Evolutionary conservation across 2,329 filamentous ascomycete species (phyloP), one percentile per base, ranked within the genome.

Genomic region (Claviceps sp.): DNA sequence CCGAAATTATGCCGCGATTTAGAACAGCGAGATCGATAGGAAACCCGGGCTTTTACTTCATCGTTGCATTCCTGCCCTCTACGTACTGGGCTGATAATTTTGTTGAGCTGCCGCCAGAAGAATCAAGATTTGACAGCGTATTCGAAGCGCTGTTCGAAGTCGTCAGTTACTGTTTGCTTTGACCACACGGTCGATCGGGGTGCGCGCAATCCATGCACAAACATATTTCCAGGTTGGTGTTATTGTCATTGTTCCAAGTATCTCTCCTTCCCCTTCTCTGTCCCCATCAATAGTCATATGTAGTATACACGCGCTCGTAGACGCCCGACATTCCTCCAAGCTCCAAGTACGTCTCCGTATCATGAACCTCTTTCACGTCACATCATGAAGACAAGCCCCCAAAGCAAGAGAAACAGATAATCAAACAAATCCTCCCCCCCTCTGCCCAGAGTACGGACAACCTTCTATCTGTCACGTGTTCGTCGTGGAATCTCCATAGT

Each of bases 231-330:
- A 41, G 17, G 17, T 43, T 34, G 30, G 30, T n/a, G 45, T 14
- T 34, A 39, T 53, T 17, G 38, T 38, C 48, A 50, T 47, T 47
- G 43, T 38, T 47, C 19, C 48, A 47, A n/a, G 26, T 46, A 41
- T 14, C 16, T 46, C 43, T 30, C 24, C 42, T 39, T 24, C 17
- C 38, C 48, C 30, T 34, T 34, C 30, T 34, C 10, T 11, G 30
- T 34, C 30, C 4, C 10, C 10, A 34, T 34, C 26, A 30, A 30
- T 10, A 30, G 19, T 42, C 17, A 43, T 50, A 19, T 19, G 19
- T 19, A 48, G 41, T 52, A 44, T 52, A 52, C 52, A 54, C 47
- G 52, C 52, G 37, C 38, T 24, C 42, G 43, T 44, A 43, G 48
- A 53, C 48, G 11, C 39, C 14, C 47, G 43, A 50, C 51, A 42